These are phyloP conservation scores for Zymoseptoria passerinii DNA, from an alignment of 2,329 filamentous ascomycete species.

Conservation along the genomic window DNA sequence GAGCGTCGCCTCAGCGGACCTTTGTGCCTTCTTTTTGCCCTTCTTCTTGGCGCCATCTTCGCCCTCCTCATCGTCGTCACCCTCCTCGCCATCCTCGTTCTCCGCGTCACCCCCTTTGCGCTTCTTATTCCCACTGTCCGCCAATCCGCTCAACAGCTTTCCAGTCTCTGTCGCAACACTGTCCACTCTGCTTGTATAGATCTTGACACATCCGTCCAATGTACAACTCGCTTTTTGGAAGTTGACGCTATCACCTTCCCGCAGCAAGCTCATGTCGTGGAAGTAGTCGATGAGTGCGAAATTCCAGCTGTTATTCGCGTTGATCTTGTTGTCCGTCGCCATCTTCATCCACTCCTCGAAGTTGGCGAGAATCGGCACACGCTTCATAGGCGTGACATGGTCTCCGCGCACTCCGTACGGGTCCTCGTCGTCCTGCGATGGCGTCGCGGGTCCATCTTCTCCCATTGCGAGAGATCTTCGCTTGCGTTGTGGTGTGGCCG, in stretches of 20 bases:
- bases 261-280: conserved; percentile 94
- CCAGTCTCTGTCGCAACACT: conserved; percentile 97
- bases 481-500: conserved; percentile 48
- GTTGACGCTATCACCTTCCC: conserved; percentile 94
- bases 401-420: conserved; percentile 53
- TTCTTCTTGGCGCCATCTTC: conserved; percentile 46
- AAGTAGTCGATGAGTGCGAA: conserved; percentile 99
- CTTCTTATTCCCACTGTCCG: conserved; percentile 66
- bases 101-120: conserved; percentile 47
- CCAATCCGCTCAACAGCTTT: conserved; percentile 84
- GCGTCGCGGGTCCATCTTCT: conserved; percentile 43
- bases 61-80: conserved; percentile 50
- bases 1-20: conserved; percentile 87
- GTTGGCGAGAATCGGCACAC: conserved; percentile 89
- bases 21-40: conserved; percentile 62
- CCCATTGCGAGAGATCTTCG: conserved; percentile 27
- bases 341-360: conserved; percentile 99
- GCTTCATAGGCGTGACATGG: conserved; percentile 89
- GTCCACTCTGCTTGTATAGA: conserved; percentile 96
- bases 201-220: conserved; percentile 95
- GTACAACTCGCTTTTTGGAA: conserved; percentile 98
- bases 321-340: conserved; percentile 96
- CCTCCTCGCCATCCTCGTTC: conserved; percentile 52
- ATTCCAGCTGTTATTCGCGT: conserved; percentile 96
- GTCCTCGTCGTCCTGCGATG: conserved; percentile 38